Percentiles rank a stretch among this genome's conserved stretches.
Evolutionary conservation across 2,329 filamentous ascomycete species (phyloP).

Genomic region (Trichoderma sp.): DNA sequence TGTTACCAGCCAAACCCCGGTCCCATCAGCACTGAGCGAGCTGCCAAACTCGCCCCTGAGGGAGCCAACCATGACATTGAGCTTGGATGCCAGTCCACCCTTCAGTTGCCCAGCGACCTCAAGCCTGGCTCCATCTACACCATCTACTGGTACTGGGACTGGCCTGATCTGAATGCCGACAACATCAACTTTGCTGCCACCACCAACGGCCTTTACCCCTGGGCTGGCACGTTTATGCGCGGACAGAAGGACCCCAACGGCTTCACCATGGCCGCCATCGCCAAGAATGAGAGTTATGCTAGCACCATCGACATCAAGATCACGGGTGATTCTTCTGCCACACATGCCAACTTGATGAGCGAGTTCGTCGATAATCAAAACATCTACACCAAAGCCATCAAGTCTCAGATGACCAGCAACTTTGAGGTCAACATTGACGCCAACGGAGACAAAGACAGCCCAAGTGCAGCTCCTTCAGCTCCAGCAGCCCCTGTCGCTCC

Average conservation of each 20-base stretch:
- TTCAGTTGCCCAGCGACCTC: constrained; percentile 70
- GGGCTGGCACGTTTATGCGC: constrained; percentile 44
- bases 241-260: constrained; percentile 40
- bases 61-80: constrained; percentile 57
- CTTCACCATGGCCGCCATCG: constrained; percentile 38
- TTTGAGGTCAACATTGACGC: constrained; percentile 47
- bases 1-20: constrained; percentile 78
- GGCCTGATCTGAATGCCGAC: constrained; percentile 62
- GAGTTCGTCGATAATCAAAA: constrained; percentile 41
- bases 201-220: constrained; percentile 44
- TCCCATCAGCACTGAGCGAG: constrained; percentile 60
- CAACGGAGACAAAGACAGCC: constrained; percentile 25
- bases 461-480: background rate
- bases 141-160: constrained; percentile 97
- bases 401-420: constrained; percentile 46
- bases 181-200: constrained; percentile 43
- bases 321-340: constrained; percentile 29
- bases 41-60: constrained; percentile 53
- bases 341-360: constrained; percentile 25
- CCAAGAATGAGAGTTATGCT: constrained; percentile 44
- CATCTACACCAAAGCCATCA: constrained; percentile 47
- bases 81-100: constrained; percentile 78
- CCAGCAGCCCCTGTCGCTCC: background rate
- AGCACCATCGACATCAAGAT: constrained; percentile 46
- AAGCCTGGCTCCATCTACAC: constrained; percentile 69